phyloP scores from a whole-genome alignment of 2,329 filamentous ascomycete species.

The Colletotrichum kahawae region DNA sequence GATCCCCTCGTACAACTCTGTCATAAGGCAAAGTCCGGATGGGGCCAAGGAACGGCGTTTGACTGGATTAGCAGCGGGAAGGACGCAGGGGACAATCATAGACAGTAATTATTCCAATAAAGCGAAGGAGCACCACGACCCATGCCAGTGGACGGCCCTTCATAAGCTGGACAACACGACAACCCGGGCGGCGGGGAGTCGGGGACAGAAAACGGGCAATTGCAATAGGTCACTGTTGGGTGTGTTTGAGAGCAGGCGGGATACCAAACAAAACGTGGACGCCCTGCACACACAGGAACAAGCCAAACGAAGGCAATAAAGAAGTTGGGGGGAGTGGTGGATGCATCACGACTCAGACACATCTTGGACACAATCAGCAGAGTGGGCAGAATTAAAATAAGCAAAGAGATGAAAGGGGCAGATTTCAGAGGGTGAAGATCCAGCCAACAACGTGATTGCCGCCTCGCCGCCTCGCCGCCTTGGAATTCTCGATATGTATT shows the following conservation, averaged over 20 bases:
- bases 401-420: slow-evolving; percentile 13
- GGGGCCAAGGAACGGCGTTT: background rate
- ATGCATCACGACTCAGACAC: slow-evolving; percentile 17
- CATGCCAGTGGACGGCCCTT: background rate
- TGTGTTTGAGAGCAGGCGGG: background rate
- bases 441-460: background rate
- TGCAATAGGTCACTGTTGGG: background rate
- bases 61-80: background rate
- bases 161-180: background rate
- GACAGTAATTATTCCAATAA: background rate
- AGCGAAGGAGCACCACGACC: background rate
- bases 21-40: background rate
- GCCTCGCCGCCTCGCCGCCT: background rate
- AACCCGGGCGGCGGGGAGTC: background rate
- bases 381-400: slow-evolving; percentile 2
- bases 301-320: background rate
- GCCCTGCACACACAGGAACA: background rate
- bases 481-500: background rate
- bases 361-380: background rate
- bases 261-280: background rate
- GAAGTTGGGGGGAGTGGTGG: background rate
- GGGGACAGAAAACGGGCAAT: background rate
- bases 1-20: background rate
- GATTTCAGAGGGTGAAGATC: background rate
- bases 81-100: background rate